Base-by-base conservation (phyloP, 306 rosid genomes). In the Medicago arabica region DNA sequence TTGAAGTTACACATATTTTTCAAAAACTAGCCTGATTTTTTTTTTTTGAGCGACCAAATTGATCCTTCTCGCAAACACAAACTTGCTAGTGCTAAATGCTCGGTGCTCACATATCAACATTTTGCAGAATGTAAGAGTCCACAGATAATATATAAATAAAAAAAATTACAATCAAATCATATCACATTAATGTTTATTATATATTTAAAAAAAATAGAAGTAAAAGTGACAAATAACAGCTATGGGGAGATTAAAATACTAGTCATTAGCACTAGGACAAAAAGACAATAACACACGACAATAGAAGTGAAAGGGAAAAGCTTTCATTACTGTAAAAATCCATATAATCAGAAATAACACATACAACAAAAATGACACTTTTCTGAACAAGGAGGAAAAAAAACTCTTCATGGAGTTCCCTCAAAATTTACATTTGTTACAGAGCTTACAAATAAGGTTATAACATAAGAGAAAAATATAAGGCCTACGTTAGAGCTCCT, bases 371-470 rank as follows among this genome's bases (percentile, higher is more conserved):
- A 62, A 49, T 1, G n/a, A 13, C 51, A 46, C 51, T 12, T 17
- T 17, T 77, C 25, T 11, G 67, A 71, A 54, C 53, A 23, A 38
- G 23, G 21, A 49, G 13, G 64, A 46, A 59, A 19, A 21, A 78
- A 78, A 70, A 61, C 41, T 38, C 65, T 9, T 70, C 38, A 23
- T 2, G 54, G 57, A 60, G 75, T 77, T 59, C 78, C 77, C 91
- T 88, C 88, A 71, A 64, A 64, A 79, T 87, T 57, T 85, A 88
- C 88, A 90, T 62, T 64, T 69, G 83, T 67, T 81, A 81, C 84
- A 82, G 40, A 76, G 67, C 82, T 81, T 51, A 67, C 80, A 34
- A 62, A 62, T 11, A 54, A 71, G 50, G 77, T 39, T 39, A 40
- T 19, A 60, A 74, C 16, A 63, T 66, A 85, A 61, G 18, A 70